phyloP scores from a whole-genome alignment of 2,329 filamentous ascomycete species.

The Xylariomycetidae sp. region DNA sequence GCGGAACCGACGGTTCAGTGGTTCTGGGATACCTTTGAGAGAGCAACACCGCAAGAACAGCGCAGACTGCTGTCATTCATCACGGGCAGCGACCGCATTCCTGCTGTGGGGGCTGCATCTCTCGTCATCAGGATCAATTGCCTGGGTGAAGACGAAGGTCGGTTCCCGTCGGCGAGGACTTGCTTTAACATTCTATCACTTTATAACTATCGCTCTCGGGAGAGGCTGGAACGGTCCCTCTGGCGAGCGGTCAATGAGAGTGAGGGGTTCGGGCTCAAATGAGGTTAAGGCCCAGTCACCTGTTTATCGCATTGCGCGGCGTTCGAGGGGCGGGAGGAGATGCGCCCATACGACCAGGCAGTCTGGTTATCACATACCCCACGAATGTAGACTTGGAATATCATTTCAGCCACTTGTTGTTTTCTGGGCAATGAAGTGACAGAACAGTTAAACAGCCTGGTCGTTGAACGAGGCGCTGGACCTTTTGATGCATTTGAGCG shows the following conservation, averaged over 20 bases:
- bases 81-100: constrained; percentile 84
- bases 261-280: constrained; percentile 75
- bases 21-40: constrained; percentile 83
- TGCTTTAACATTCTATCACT: constrained; percentile 84
- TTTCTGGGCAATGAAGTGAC: constrained; percentile 6
- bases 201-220: constrained; percentile 62
- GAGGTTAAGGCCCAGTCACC: constrained; percentile 6
- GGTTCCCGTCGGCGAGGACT: constrained; percentile 81
- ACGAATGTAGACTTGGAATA: constrained; percentile 5
- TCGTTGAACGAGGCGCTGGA: neutral
- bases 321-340: constrained; percentile 8
- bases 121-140: constrained; percentile 71
- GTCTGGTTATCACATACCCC: constrained; percentile 3
- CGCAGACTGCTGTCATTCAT: constrained; percentile 78
- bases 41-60: constrained; percentile 61
- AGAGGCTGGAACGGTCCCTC: constrained; percentile 63
- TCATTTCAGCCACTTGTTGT: constrained; percentile 4
- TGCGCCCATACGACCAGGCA: neutral
- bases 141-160: constrained; percentile 64
- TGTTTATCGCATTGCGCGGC: constrained; percentile 11
- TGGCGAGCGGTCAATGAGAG: constrained; percentile 87
- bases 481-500: neutral
- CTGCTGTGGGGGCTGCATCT: constrained; percentile 75
- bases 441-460: too few relatives aligned
- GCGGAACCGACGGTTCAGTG: constrained; percentile 65